phyloP scores from a whole-genome alignment of 108 stramenopile species.

The Ochromonas danica region DNA sequence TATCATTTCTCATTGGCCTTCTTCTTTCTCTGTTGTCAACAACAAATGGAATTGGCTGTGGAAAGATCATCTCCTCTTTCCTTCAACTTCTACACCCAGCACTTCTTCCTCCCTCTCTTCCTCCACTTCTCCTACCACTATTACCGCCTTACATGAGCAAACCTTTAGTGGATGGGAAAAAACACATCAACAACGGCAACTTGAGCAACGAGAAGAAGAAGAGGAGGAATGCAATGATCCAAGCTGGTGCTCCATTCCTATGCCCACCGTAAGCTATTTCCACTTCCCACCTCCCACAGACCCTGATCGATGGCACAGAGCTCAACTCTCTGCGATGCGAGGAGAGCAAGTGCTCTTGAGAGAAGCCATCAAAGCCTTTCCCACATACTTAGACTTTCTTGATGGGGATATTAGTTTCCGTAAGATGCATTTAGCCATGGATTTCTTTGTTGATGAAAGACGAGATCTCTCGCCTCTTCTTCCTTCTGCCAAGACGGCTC shows the following conservation, averaged over 20 bases:
- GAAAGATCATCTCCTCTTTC: too few species aligned
- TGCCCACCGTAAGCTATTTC: conserved; percentile 27
- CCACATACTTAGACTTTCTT: conserved; percentile 2
- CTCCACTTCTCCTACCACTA: too few species aligned
- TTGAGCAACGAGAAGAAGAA: too few species aligned
- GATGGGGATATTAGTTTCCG: conserved; percentile 19
- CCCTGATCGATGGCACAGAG: not conserved
- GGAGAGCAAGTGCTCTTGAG: conserved; percentile 22
- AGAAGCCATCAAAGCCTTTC: conserved; percentile 6
- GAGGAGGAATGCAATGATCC: conserved; percentile 27
- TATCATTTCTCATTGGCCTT: too few species aligned
- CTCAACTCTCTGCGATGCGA: not conserved
- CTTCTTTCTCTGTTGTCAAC: too few species aligned
- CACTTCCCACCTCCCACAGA: conserved; percentile 13
- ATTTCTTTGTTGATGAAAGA: conserved; percentile 24
- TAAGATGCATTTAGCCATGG: not conserved
- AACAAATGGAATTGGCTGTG: too few species aligned
- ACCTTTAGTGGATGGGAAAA: too few species aligned
- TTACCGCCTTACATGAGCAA: too few species aligned
- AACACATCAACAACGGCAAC: too few species aligned
- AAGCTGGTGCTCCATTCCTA: conserved; percentile 8
- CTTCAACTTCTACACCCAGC: too few species aligned
- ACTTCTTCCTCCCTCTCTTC: too few species aligned
- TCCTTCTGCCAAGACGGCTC: not conserved
- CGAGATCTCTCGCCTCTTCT: conserved; percentile 3